Evolutionary conservation across 2,329 filamentous ascomycete species (phyloP).

Genomic region (Ceratocystis huliohia): DNA sequence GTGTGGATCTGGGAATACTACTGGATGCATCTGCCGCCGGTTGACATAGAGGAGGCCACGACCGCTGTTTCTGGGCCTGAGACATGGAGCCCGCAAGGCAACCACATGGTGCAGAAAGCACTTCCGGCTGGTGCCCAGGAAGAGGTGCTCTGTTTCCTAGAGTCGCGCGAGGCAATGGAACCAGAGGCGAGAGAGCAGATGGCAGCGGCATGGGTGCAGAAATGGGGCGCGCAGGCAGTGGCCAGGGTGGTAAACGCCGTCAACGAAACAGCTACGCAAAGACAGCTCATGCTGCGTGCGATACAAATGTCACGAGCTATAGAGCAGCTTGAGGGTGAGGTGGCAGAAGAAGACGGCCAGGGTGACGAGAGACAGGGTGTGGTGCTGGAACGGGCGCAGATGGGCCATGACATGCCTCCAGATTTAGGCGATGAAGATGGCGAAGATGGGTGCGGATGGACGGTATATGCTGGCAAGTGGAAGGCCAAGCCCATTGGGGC

Average conservation of each 20-base stretch:
- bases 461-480: conserved; percentile 18
- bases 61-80: not conserved
- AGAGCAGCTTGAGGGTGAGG: conserved; percentile 24
- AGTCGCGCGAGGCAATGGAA: conserved; percentile 8
- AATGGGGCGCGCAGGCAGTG: conserved; percentile 28
- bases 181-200: conserved; percentile 25
- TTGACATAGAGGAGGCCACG: not conserved
- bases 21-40: conserved; percentile 47
- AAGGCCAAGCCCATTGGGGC: conserved; percentile 21
- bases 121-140: conserved; percentile 10
- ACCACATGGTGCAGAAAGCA: not conserved
- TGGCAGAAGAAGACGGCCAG: not conserved
- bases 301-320: conserved; percentile 35
- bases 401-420: conserved; percentile 19
- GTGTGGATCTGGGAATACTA: conserved; percentile 84
- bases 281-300: conserved; percentile 34
- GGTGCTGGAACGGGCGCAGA: conserved; percentile 29
- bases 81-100: not conserved
- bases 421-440: conserved; percentile 26
- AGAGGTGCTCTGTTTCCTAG: conserved; percentile 2
- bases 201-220: conserved; percentile 27
- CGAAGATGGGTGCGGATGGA: conserved; percentile 20
- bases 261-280: conserved; percentile 32
- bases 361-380: conserved; percentile 32
- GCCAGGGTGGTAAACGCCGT: conserved; percentile 30